Evolutionary conservation across 2,329 filamentous ascomycete genomes (phyloP).

Genomic region (Paraphoma chrysanthemicola): DNA sequence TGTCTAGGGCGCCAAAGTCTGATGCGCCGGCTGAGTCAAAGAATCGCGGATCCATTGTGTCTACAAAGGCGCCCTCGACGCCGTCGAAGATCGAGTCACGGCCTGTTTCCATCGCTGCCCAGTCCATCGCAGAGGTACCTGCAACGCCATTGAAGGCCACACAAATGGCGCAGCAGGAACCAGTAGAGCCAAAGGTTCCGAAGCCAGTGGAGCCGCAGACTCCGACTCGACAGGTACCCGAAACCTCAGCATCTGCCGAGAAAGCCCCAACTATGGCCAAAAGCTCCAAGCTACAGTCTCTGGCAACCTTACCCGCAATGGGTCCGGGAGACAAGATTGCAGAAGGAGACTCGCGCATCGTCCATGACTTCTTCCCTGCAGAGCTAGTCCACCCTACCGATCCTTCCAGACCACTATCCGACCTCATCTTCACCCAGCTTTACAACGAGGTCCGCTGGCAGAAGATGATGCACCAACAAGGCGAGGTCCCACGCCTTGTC

Average conservation of each 20-base stretch:
- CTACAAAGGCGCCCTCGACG: slow-evolving; percentile 13
- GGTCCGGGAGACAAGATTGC: slow-evolving; percentile 67
- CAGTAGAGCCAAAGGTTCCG: background rate
- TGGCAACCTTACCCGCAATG: slow-evolving; percentile 48
- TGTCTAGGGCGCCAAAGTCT: slow-evolving; percentile 32
- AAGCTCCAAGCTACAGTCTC: slow-evolving; percentile 44
- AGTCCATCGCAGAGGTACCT: slow-evolving; percentile 1
- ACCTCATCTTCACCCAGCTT: slow-evolving; percentile 72
- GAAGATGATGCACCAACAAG: slow-evolving; percentile 89
- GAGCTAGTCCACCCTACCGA: slow-evolving; percentile 32
- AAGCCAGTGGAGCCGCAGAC: background rate
- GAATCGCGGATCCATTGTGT: slow-evolving; percentile 8
- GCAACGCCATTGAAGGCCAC: slow-evolving; percentile 5
- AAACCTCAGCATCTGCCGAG: background rate
- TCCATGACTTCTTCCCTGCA: slow-evolving; percentile 71
- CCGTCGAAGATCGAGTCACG: slow-evolving; percentile 14
- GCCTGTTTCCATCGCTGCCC: slow-evolving; percentile 2
- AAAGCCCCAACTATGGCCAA: slow-evolving; percentile 18
- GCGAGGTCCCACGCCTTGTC: slow-evolving; percentile 88
- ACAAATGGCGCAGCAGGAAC: background rate
- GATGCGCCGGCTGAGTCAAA: slow-evolving; percentile 32
- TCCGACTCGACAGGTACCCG: background rate
- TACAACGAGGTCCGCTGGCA: slow-evolving; percentile 83
- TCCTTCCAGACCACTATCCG: slow-evolving; percentile 52
- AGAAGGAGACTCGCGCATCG: slow-evolving; percentile 80